Conservation (phyloP, 1,139 yeast genomes). For the Zygosaccharomyces pseudobailii region DNA sequence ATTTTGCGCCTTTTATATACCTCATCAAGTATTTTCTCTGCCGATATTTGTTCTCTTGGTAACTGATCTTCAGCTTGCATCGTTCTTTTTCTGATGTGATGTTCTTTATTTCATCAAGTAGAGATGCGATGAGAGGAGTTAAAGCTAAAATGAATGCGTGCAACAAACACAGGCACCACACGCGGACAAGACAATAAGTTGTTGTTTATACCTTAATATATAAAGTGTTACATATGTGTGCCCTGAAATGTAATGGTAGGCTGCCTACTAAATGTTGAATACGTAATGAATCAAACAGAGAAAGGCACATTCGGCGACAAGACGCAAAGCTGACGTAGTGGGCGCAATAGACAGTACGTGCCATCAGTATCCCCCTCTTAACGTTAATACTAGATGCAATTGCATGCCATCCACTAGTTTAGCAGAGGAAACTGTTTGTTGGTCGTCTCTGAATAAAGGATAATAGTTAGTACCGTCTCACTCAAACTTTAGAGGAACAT, state of each 20-base stretch:
- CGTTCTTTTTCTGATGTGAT: no score
- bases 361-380: conserved; percentile 66
- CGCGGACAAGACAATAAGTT: background rate
- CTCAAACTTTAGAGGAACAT: no score
- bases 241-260: no score
- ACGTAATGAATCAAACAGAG: background rate
- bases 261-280: background rate
- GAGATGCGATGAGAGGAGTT: background rate
- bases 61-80: background rate
- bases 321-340: background rate
- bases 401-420: conserved; percentile 71
- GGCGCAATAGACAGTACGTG: background rate
- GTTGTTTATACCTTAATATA: background rate
- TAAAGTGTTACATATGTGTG: background rate
- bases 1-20: conserved; percentile 48
- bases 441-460: conserved; percentile 50
- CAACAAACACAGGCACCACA: background rate
- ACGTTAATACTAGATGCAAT: conserved; percentile 80
- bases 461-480: conserved; percentile 10
- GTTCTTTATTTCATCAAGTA: background rate
- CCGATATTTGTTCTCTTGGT: conserved; percentile 42
- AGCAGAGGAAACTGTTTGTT: conserved; percentile 60
- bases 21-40: conserved; percentile 52
- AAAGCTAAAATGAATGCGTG: background rate
- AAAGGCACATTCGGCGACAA: background rate